These are phyloP conservation scores for Podospora anserina DNA, from an alignment of 495 filamentous ascomycete species.

Conservation along the genomic window DNA sequence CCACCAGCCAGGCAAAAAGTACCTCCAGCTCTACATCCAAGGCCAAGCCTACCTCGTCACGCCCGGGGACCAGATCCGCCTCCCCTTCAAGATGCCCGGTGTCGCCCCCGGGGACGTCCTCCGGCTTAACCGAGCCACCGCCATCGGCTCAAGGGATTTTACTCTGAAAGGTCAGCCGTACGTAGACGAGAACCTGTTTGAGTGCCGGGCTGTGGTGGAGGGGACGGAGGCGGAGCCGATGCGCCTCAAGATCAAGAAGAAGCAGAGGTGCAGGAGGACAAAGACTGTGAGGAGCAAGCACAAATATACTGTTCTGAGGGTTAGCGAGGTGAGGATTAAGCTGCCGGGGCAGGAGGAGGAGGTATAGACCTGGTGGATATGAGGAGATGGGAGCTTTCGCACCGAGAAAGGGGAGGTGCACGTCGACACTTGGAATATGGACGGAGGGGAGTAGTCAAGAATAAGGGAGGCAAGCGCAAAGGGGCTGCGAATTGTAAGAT, in stretches of 20 bases:
- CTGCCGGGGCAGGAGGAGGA: background rate
- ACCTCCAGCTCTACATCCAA: slow-evolving; percentile 84
- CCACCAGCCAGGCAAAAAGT: slow-evolving; percentile 70
- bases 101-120: slow-evolving; percentile 79
- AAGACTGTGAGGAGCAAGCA: slow-evolving; percentile 81
- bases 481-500: slow-evolving; percentile 1
- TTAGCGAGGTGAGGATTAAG: slow-evolving; percentile 71
- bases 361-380: background rate
- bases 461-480: background rate
- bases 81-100: slow-evolving; percentile 89
- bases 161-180: slow-evolving; percentile 76
- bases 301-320: slow-evolving; percentile 75
- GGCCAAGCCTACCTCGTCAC: slow-evolving; percentile 87
- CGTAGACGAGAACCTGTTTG: slow-evolving; percentile 76
- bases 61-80: slow-evolving; percentile 75
- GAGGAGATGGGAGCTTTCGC: too few species aligned
- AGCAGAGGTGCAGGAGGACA: slow-evolving; percentile 73
- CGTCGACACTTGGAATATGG: too few species aligned
- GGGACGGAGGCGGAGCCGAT: slow-evolving; percentile 86
- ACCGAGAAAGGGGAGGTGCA: too few species aligned
- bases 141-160: slow-evolving; percentile 82
- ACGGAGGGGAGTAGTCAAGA: background rate
- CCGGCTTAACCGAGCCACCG: slow-evolving; percentile 76
- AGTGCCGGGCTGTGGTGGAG: slow-evolving; percentile 80
- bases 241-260: slow-evolving; percentile 87